A percentile compares a stretch with the other conserved stretches of the same genome.
These are phyloP conservation scores for Geranomyces michiganensis DNA, from an alignment of 192 early-diverging fungal genomes.

Conservation along the genomic window DNA sequence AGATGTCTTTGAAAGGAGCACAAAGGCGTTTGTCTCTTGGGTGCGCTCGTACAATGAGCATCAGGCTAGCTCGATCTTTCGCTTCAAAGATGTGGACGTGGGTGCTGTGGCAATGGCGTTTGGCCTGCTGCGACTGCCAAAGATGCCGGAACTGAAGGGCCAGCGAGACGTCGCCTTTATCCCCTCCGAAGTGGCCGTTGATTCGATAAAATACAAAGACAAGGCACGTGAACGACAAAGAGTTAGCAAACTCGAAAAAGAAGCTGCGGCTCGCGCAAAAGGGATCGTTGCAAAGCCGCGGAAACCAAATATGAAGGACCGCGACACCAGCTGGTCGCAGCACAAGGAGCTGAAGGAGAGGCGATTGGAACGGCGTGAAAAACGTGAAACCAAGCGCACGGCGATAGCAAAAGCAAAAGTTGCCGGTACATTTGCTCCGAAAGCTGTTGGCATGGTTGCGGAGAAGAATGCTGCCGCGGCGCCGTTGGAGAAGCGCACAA, in stretches of 20 bases:
- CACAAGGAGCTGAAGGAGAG: conserved; percentile 69
- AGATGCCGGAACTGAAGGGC: conserved; percentile 86
- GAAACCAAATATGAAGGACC: conserved; percentile 43
- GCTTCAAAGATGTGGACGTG: conserved; percentile 80
- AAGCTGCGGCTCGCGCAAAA: conserved; percentile 41
- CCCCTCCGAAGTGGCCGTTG: conserved; percentile 27
- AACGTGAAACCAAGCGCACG: conserved; percentile 53
- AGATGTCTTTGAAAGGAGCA: conserved; percentile 69
- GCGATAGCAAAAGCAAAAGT: conserved; percentile 47
- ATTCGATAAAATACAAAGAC: conserved; percentile 69
- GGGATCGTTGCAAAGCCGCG: conserved; percentile 23
- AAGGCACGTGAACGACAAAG: conserved; percentile 72
- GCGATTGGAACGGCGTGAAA: conserved; percentile 65
- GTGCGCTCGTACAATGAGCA: conserved; percentile 93
- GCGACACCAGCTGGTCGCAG: conserved; percentile 69
- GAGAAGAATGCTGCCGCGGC: neutral
- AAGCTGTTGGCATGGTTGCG: neutral
- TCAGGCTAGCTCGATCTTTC: conserved; percentile 91
- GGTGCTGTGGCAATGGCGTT: conserved; percentile 75
- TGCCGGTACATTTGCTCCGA: conserved; percentile 21
- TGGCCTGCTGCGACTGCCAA: conserved; percentile 81
- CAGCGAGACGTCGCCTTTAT: conserved; percentile 27
- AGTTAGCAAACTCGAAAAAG: conserved; percentile 51
- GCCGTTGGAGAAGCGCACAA: conserved; percentile 1
- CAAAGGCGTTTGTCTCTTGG: conserved; percentile 77